Evolutionary conservation across 345 rosid genomes (phyloP).

Genomic region (Populus euphratica): DNA sequence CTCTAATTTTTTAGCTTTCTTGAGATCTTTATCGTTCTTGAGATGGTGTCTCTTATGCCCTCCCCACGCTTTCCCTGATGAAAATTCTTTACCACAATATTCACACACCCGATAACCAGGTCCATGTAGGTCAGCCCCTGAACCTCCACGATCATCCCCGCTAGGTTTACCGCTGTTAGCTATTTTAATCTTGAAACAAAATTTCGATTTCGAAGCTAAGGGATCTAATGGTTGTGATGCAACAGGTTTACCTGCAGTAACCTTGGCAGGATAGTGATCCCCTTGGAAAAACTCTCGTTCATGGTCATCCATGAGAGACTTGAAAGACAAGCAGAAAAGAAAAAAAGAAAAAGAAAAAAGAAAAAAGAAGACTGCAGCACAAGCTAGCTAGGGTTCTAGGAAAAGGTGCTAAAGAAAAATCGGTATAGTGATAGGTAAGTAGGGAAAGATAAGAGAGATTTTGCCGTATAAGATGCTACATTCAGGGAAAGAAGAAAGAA

Average conservation of each 20-base stretch:
- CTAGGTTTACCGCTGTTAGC: background rate
- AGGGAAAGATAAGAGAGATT: background rate
- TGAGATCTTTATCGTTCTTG: conserved; percentile 2
- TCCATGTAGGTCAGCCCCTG: background rate
- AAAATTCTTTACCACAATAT: conserved; percentile 1
- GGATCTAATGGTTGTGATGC: no score
- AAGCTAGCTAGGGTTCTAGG: conserved; percentile 1
- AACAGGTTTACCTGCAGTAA: no score
- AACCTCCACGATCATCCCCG: background rate
- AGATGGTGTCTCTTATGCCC: conserved; percentile 17
- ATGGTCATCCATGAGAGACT: background rate
- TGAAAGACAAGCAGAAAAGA: background rate
- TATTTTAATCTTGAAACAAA: conserved; percentile 1
- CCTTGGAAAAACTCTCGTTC: no score
- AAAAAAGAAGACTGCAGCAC: background rate
- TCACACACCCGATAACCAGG: background rate
- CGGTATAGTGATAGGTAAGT: background rate
- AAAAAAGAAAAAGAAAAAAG: background rate
- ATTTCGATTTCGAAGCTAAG: background rate
- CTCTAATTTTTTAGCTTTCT: background rate
- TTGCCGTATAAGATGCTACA: background rate
- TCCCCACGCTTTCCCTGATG: conserved; percentile 19
- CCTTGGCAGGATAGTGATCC: background rate
- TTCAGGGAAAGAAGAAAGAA: background rate
- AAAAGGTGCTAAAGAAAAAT: background rate